Evolutionary conservation across 2,329 filamentous ascomycete species (phyloP), one percentile per base, ranked within the genome.

Genomic region (Colletotrichum plurivorum): DNA sequence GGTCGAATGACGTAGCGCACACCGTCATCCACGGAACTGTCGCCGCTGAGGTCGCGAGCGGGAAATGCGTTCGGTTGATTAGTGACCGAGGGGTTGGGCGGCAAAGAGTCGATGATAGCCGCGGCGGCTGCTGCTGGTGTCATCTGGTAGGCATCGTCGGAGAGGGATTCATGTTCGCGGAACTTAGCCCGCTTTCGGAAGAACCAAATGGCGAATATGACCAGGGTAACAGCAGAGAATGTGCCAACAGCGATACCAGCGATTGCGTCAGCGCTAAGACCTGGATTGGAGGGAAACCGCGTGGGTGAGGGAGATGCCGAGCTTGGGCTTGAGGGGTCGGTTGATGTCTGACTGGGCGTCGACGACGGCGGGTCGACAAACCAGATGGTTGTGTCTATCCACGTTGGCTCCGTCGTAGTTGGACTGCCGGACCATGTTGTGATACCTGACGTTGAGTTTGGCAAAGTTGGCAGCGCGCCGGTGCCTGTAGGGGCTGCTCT

Each of bases 1-100:
- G 75, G 76, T 2, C 74, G 75, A 58, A 80, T 78, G 46, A 79
- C 75, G 54, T 79, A 75, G 41, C 77, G 73, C 2, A 80, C 74
- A 4, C 59, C 75, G 43, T 72, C 72, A 36, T 74, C 68, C 41
- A 72, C 70, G 9, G 72, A 51, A 60, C 71, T 41, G 70, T 69
- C 25, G 58, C 72, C 59, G 53, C 66, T 63, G 45, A 22, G 13
- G 25, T 53, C 22, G 46, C 27, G 39, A 53, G 54, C 31, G 1
- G n/a, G 4, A 6, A n/a, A 7, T 63, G 31, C 41, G 55, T 52
- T 41, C 41, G 54, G 56, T 51, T 55, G 48, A 58, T 57, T 41
- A 54, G 16, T 52, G 22, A 5, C 12, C 51, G 22, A 9, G 13
- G n/a, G 10, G 56, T 27, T 45, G 8, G 27, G 27, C 6, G 51